Evolutionary conservation across 2,329 filamentous ascomycete species (phyloP).

Genomic region (Fusarium compactum): DNA sequence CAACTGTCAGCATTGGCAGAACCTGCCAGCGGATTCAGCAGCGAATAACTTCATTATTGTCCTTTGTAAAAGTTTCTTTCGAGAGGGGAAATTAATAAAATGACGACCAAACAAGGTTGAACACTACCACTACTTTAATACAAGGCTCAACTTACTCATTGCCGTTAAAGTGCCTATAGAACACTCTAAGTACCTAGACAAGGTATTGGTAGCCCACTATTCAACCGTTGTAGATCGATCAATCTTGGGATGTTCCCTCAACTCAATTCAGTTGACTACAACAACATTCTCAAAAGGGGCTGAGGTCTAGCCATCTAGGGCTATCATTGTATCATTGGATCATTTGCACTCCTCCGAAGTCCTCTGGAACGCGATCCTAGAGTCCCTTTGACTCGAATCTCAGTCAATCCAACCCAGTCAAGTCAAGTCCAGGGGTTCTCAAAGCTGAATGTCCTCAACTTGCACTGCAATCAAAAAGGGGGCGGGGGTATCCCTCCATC

Average conservation of each 20-base stretch:
- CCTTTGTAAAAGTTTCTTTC: neutral
- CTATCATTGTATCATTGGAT: neutral
- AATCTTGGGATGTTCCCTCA: neutral
- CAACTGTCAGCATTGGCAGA: constrained; percentile 42
- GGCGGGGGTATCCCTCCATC: constrained; percentile 18
- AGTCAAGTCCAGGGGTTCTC: constrained; percentile 15
- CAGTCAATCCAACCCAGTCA: neutral
- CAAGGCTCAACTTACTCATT: neutral
- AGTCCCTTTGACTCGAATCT: neutral
- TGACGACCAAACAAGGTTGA: neutral
- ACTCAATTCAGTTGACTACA: constrained; percentile 14
- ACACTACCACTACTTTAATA: neutral
- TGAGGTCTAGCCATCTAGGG: neutral
- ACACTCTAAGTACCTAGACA: neutral
- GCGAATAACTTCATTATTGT: neutral
- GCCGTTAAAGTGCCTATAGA: neutral
- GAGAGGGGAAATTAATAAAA: neutral
- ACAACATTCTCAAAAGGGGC: constrained; percentile 7
- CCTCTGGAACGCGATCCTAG: constrained; percentile 20
- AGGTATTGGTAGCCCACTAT: constrained; percentile 3
- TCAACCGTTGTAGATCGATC: constrained; percentile 17
- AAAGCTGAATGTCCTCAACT: constrained; percentile 6
- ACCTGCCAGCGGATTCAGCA: neutral
- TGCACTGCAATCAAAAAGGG: constrained; percentile 23
- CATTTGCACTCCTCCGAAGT: neutral